A percentile compares a stretch with the other conserved stretches of the same genome.
Conservation (phyloP, 2,329 filamentous ascomycete species). For the Huntiella bhutanensis region DNA sequence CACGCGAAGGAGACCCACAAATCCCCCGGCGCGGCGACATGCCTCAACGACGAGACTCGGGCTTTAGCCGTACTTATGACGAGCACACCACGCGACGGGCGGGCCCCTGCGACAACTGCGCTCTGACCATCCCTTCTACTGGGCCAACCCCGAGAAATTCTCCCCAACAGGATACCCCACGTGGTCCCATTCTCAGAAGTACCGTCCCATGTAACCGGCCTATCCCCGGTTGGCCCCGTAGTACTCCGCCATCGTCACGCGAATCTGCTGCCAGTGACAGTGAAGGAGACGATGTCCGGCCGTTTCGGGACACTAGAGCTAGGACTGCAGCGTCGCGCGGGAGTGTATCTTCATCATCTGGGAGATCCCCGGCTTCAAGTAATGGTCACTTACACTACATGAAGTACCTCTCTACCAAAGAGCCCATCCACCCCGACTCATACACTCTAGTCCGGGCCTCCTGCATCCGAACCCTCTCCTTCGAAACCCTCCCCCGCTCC, state of each 20-base stretch:
- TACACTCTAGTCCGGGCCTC: constrained; percentile 49
- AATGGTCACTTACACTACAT: constrained; percentile 42
- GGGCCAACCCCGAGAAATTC: constrained; percentile 19
- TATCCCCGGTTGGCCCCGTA: constrained; percentile 22
- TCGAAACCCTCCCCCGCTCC: constrained; percentile 43
- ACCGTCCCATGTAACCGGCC: constrained; percentile 42
- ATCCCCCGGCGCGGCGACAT: constrained; percentile 27
- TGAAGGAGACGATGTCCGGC: constrained; percentile 29
- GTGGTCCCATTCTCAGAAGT: constrained; percentile 40
- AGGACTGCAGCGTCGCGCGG: constrained; percentile 28
- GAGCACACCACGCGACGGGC: constrained; percentile 45
- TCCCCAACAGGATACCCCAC: constrained; percentile 17
- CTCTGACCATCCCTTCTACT: constrained; percentile 38
- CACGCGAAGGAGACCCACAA: constrained; percentile 32
- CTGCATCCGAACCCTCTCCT: constrained; percentile 45
- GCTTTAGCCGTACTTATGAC: constrained; percentile 44
- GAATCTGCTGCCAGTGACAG: constrained; percentile 29
- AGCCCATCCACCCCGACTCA: constrained; percentile 39
- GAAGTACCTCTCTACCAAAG: constrained; percentile 50
- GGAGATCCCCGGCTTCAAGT: constrained; percentile 16
- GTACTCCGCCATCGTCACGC: constrained; percentile 33
- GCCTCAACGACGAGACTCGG: constrained; percentile 32
- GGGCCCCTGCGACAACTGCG: constrained; percentile 49
- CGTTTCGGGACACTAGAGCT: constrained; percentile 19
- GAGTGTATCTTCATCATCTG: constrained; percentile 29